Percentiles rank a stretch among this genome's conserved stretches.
Evolutionary conservation across 768 basidiomycete species (phyloP).

Genomic region (Mycena rebaudengoi): DNA sequence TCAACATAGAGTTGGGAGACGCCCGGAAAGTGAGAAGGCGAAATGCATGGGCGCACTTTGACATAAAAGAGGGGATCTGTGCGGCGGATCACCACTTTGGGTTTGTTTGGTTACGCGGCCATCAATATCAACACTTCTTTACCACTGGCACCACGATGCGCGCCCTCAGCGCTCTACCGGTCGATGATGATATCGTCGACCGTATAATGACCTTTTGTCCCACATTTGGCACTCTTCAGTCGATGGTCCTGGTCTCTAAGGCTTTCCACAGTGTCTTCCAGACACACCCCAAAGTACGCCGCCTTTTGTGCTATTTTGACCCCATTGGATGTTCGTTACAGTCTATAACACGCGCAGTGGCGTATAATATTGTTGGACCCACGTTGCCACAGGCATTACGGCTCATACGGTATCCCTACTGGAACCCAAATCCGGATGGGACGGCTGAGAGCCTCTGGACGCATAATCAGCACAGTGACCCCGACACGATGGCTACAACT

Average conservation of each 20-base stretch:
- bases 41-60: too few relatives aligned
- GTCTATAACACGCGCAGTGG: slow-evolving; percentile 32
- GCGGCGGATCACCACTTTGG: too few relatives aligned
- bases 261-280: slow-evolving; percentile 31
- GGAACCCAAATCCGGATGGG: not conserved
- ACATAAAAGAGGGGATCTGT: too few relatives aligned
- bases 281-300: slow-evolving; percentile 25
- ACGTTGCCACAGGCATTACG: slow-evolving; percentile 35
- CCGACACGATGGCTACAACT: not conserved
- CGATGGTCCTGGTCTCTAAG: slow-evolving; percentile 31
- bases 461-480: not conserved
- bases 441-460: not conserved
- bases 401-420: slow-evolving; percentile 15
- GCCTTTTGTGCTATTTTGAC: not conserved
- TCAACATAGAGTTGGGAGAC: too few relatives aligned
- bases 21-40: too few relatives aligned
- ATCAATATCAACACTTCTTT: not conserved
- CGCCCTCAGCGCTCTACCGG: slow-evolving; percentile 16
- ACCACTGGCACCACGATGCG: not conserved
- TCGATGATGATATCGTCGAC: slow-evolving; percentile 36
- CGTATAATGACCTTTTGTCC: slow-evolving; percentile 33
- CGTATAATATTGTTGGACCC: slow-evolving; percentile 35
- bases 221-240: slow-evolving; percentile 27
- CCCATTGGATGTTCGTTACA: not conserved
- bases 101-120: not conserved